These are phyloP conservation scores for Urtica urens DNA, from an alignment of 306 rosid species.

Conservation along the genomic window DNA sequence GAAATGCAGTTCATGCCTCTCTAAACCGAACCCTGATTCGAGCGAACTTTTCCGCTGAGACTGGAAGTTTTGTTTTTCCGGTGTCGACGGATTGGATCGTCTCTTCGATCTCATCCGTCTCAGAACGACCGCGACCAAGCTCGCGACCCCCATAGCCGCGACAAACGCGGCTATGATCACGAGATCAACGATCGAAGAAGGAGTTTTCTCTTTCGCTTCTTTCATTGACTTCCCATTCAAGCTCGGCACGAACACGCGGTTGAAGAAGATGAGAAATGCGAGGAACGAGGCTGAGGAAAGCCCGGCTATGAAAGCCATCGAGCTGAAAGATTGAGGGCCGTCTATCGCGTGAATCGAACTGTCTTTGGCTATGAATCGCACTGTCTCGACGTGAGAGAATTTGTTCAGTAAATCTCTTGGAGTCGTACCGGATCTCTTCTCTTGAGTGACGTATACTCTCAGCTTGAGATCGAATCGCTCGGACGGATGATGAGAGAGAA, in stretches of 20 bases:
- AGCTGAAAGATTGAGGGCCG: conserved; percentile 49
- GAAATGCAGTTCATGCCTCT: conserved; percentile 66
- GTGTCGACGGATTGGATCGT: conserved; percentile 17
- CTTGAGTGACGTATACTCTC: conserved; percentile 66
- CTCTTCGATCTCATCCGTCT: conserved; percentile 59
- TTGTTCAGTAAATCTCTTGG: conserved; percentile 32
- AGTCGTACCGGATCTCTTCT: conserved; percentile 32
- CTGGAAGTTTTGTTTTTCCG: conserved; percentile 22
- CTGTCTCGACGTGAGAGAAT: conserved; percentile 32
- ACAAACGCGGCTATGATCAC: conserved; percentile 47
- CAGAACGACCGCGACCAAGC: conserved; percentile 30
- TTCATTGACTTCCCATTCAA: conserved; percentile 15
- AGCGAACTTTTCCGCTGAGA: conserved; percentile 29
- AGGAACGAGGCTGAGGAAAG: conserved; percentile 41
- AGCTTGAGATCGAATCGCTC: conserved; percentile 36
- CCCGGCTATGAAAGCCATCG: conserved; percentile 59
- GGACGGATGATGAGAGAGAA: conserved; percentile 33
- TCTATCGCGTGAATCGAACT: conserved; percentile 34
- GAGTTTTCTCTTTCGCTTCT: conserved; percentile 32
- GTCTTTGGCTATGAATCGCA: conserved; percentile 29
- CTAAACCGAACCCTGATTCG: conserved; percentile 35
- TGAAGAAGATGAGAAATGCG: conserved; percentile 34
- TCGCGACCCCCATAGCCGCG: conserved; percentile 33
- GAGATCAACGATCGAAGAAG: conserved; percentile 58
- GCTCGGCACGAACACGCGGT: conserved; percentile 40